Conservation (phyloP, 2,329 filamentous ascomycete genomes). For the Fusarium xylarioides region DNA sequence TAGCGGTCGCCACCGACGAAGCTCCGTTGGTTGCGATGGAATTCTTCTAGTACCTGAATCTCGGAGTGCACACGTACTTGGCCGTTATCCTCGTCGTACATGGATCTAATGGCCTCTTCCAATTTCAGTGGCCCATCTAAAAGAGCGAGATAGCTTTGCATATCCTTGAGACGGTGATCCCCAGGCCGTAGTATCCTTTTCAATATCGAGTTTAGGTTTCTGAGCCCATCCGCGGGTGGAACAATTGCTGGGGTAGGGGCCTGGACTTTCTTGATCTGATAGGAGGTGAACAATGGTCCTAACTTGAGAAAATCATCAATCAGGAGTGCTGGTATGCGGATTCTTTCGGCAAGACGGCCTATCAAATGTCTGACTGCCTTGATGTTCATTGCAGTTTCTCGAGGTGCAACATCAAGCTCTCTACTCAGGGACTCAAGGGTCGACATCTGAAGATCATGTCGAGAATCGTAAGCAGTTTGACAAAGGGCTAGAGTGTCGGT, state of each 20-base stretch:
- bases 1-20: constrained; percentile 55
- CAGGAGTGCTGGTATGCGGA: constrained; percentile 51
- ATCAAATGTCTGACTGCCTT: constrained; percentile 51
- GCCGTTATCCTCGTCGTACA: constrained; percentile 25
- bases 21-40: constrained; percentile 43
- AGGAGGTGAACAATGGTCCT: constrained; percentile 45
- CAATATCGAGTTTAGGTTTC: constrained; percentile 45
- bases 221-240: constrained; percentile 42
- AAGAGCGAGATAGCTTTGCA: not conserved
- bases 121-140: constrained; percentile 5
- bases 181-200: constrained; percentile 43
- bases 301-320: constrained; percentile 47
- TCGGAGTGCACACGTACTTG: constrained; percentile 39
- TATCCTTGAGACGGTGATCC: constrained; percentile 2
- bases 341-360: constrained; percentile 55
- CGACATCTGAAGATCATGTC: constrained; percentile 28
- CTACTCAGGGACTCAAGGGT: constrained; percentile 15
- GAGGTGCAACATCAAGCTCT: not conserved
- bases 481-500: constrained; percentile 4
- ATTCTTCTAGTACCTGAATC: constrained; percentile 54
- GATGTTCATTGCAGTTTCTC: constrained; percentile 32
- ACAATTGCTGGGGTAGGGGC: constrained; percentile 4
- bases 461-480: constrained; percentile 22
- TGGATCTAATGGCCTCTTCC: not conserved
- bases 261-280: constrained; percentile 39